A percentile compares a stretch with the other conserved stretches of the same genome.
Conservation (phyloP, 768 basidiomycete genomes). For the Stropharia rugosoannulata region DNA sequence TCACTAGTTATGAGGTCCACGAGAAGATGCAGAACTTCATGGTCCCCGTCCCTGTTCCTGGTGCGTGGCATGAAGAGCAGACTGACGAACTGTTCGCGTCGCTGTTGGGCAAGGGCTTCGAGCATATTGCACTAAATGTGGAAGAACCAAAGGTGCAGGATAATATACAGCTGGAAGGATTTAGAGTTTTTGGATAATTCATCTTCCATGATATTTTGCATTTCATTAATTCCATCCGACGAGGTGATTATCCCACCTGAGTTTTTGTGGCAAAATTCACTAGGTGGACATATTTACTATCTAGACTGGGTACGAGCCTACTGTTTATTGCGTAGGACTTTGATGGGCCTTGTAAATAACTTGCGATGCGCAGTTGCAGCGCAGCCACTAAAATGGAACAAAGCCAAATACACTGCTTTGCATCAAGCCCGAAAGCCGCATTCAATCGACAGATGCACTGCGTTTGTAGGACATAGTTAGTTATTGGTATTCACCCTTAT, state of each 20-base stretch:
- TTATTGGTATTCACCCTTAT: too few relatives aligned
- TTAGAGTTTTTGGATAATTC: slow-evolving; percentile 58
- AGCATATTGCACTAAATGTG: slow-evolving; percentile 30
- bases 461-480: neutral
- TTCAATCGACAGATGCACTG: neutral
- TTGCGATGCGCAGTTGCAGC: neutral
- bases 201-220: slow-evolving; percentile 2
- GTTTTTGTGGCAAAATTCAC: too few relatives aligned
- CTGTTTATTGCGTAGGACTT: too few relatives aligned
- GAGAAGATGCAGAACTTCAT: slow-evolving; percentile 97
- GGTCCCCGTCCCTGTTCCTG: slow-evolving; percentile 74
- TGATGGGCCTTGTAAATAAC: neutral
- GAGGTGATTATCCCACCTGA: too few relatives aligned
- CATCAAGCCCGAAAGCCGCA: slow-evolving; percentile 1
- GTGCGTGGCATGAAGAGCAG: slow-evolving; percentile 94
- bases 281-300: too few relatives aligned
- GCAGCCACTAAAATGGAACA: slow-evolving; percentile 34
- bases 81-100: slow-evolving; percentile 92
- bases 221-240: neutral
- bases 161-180: slow-evolving; percentile 39
- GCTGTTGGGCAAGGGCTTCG: slow-evolving; percentile 75
- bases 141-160: slow-evolving; percentile 24
- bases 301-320: too few relatives aligned
- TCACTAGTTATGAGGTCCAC: slow-evolving; percentile 80
- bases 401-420: slow-evolving; percentile 34